Percentiles rank a stretch among this genome's conserved stretches.
Evolutionary conservation across 805 yeast species (phyloP).

Genomic region (Barnettozyma californica): DNA sequence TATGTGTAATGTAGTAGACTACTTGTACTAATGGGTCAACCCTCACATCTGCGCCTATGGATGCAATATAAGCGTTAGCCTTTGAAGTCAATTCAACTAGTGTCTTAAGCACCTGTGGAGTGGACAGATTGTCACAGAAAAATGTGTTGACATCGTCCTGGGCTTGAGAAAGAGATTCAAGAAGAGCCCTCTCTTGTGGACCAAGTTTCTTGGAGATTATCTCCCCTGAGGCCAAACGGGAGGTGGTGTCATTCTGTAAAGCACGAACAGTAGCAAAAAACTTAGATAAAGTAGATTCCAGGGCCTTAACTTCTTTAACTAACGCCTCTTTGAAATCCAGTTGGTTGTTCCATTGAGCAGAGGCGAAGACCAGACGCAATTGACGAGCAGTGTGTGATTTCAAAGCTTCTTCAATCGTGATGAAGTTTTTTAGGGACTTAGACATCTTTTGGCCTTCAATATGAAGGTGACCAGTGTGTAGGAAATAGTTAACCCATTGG

Average conservation of each 20-base stretch:
- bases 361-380: slow-evolving; percentile 83
- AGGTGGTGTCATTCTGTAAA: slow-evolving; percentile 58
- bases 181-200: slow-evolving; percentile 47
- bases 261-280: slow-evolving; percentile 89
- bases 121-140: slow-evolving; percentile 83
- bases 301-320: slow-evolving; percentile 67
- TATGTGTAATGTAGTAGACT: slow-evolving; percentile 65
- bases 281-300: slow-evolving; percentile 71
- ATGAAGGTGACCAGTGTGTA: slow-evolving; percentile 96
- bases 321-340: slow-evolving; percentile 86
- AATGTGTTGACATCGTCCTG: slow-evolving; percentile 64
- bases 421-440: slow-evolving; percentile 89
- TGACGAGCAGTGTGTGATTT: slow-evolving; percentile 69
- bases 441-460: slow-evolving; percentile 99
- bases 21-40: slow-evolving; percentile 63
- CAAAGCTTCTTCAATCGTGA: slow-evolving; percentile 89
- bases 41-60: slow-evolving; percentile 45
- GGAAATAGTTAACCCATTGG: slow-evolving; percentile 96
- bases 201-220: slow-evolving; percentile 60
- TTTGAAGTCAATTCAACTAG: slow-evolving; percentile 65
- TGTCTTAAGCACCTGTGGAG: slow-evolving; percentile 66
- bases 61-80: slow-evolving; percentile 65
- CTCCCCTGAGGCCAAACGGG: slow-evolving; percentile 41
- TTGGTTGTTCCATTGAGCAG: slow-evolving; percentile 89
- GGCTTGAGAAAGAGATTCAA: slow-evolving; percentile 42